Percentiles rank a stretch among this genome's conserved stretches.
phyloP scores from a whole-genome alignment of 2,329 filamentous ascomycete genomes.

The Rutstroemia sp. region DNA sequence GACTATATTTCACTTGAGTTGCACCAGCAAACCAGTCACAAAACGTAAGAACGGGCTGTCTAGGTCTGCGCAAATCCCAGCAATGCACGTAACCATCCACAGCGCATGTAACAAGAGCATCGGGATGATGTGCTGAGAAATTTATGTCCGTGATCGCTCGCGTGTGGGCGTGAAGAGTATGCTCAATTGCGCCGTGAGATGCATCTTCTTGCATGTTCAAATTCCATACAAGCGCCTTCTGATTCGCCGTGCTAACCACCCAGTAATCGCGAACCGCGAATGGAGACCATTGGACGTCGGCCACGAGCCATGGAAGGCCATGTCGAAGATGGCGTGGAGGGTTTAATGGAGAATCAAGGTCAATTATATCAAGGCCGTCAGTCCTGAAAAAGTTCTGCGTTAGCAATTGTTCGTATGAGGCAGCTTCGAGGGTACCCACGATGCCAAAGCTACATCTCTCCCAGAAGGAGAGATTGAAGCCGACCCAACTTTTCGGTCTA shows the following conservation, averaged over 20 bases:
- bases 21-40: slow-evolving; percentile 92
- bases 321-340: slow-evolving; percentile 79
- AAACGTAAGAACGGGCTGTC: slow-evolving; percentile 69
- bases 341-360: slow-evolving; percentile 83
- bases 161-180: slow-evolving; percentile 77
- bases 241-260: slow-evolving; percentile 91
- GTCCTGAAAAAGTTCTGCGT: slow-evolving; percentile 36
- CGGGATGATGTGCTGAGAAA: slow-evolving; percentile 87
- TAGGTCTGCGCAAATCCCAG: slow-evolving; percentile 77
- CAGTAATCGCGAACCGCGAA: slow-evolving; percentile 85
- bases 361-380: slow-evolving; percentile 83
- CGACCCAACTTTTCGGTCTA: slow-evolving; percentile 68
- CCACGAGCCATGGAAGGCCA: slow-evolving; percentile 87
- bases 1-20: slow-evolving; percentile 92
- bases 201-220: slow-evolving; percentile 66
- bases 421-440: slow-evolving; percentile 35
- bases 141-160: slow-evolving; percentile 94
- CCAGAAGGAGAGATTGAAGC: slow-evolving; percentile 90
- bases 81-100: slow-evolving; percentile 90
- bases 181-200: slow-evolving; percentile 64
- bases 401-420: background rate
- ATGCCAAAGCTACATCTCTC: slow-evolving; percentile 82
- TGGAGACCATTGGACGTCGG: slow-evolving; percentile 94
- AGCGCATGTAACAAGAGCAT: slow-evolving; percentile 81
- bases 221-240: slow-evolving; percentile 92